Base-by-base conservation (phyloP, 1,139 yeast species). In the Sugiyamaella castrensis region DNA sequence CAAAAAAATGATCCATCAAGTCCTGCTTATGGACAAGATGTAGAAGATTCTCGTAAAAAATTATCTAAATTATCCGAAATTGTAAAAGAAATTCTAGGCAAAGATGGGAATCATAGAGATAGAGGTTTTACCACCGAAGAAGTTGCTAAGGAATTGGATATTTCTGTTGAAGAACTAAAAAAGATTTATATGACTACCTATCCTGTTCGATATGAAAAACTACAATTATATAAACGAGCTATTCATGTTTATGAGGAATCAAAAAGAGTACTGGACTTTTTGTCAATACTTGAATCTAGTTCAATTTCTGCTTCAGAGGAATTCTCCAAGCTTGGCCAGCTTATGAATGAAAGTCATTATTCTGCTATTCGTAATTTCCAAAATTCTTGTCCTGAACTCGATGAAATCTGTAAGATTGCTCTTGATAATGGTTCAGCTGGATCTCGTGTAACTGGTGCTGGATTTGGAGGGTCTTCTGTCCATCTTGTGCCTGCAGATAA, bases 371-470 rank as follows among this genome's bases (percentile, higher is more conserved):
- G 67, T 16, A 67, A 74, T 43, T 79, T 75, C 65, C 75, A 80
- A 51, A 79, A 84, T 50, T 80, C 87, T 2, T 75, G 77, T 53
- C 73, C 72, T 12, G 81, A 74, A 55, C 75, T 79, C 50, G 81
- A 79, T 51, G 67, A 67, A 8, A 67, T 84, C 34, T 79, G 84
- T 62, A 50, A 58, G 10, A 74, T 83, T 55, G 87, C 87, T 2
- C 65, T 71, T 26, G 63, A 60, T 3, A 72, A 76, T 53, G 89
- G 89, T 4, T 72, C 87, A 1, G 73, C 68, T 53, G 89, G 89
- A 26, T 79, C 87, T 3, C 73, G 91, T 55, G 77, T 82, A 34
- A 84, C 91, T 8, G 91, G 91, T 37, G 89, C 91, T n/a, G 91
- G 89, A 8, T 84, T 82, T 76, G 91, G 91, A 38, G 91, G 91